Conservation (phyloP, 164 flowering plant genomes). For the Warburgia ugandensis region DNA sequence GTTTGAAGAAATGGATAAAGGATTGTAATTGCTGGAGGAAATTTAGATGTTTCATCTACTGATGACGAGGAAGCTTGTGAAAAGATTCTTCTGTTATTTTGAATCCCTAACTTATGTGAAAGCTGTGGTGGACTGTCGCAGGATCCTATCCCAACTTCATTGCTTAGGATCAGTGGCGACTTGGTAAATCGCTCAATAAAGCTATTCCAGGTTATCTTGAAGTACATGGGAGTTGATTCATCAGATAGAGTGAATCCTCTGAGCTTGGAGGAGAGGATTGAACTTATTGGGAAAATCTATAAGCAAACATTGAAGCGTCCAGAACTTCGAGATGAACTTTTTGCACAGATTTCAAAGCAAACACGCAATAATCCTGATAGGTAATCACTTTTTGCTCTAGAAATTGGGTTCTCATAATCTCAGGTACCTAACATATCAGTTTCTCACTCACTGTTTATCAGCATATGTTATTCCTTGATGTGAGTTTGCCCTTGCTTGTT, state of each 20-base stretch:
- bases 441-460: neutral
- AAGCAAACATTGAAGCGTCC: slow-evolving; percentile 90
- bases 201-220: slow-evolving; percentile 73
- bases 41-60: neutral
- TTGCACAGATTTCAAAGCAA: slow-evolving; percentile 88
- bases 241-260: slow-evolving; percentile 53
- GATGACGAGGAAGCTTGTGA: too few relatives aligned
- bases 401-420: too few relatives aligned
- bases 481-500: neutral
- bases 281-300: slow-evolving; percentile 76
- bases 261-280: slow-evolving; percentile 76
- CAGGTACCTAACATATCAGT: neutral
- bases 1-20: neutral
- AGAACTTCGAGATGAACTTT: slow-evolving; percentile 96
- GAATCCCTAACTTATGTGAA: neutral
- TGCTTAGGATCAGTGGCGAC: slow-evolving; percentile 77
- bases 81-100: neutral
- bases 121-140: slow-evolving; percentile 27
- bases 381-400: slow-evolving; percentile 21
- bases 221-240: slow-evolving; percentile 91
- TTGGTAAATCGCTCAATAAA: slow-evolving; percentile 74
- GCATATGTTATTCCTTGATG: slow-evolving; percentile 2
- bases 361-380: slow-evolving; percentile 87
- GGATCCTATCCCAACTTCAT: slow-evolving; percentile 97
- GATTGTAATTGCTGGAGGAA: neutral